Percentiles rank a stretch among this genome's conserved stretches.
Conservation (phyloP, 2,329 filamentous ascomycete genomes). For the Diatrype stigma region DNA sequence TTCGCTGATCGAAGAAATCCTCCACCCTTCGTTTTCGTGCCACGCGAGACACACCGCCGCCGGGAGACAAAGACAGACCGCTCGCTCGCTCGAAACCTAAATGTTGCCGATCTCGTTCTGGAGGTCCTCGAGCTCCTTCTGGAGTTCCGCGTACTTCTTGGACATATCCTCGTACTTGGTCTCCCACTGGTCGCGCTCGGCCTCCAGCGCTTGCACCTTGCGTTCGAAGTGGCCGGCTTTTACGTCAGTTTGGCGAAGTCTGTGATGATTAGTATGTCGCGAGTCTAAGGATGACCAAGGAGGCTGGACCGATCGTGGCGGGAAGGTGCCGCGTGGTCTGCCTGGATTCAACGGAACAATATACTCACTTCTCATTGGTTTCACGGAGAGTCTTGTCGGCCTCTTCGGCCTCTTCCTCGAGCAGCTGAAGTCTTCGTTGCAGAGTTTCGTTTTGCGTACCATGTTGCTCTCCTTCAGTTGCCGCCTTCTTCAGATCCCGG, state of each 20-base stretch:
- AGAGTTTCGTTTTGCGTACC: constrained; percentile 89
- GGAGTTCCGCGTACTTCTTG: constrained; percentile 91
- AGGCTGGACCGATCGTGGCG: no score
- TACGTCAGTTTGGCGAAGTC: constrained; percentile 97
- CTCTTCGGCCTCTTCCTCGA: constrained; percentile 97
- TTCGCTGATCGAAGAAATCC: constrained; percentile 15
- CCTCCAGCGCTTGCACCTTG: constrained; percentile 95
- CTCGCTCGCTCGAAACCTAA: constrained; percentile 38
- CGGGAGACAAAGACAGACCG: background rate
- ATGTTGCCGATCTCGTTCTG: constrained; percentile 90
- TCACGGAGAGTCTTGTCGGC: constrained; percentile 95
- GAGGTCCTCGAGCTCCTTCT: constrained; percentile 65
- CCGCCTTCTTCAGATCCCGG: constrained; percentile 83
- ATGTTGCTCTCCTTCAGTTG: constrained; percentile 76
- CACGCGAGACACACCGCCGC: background rate
- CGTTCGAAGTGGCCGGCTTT: constrained; percentile 99
- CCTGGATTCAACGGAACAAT: background rate
- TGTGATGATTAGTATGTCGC: constrained; percentile 33
- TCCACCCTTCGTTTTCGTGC: constrained; percentile 6
- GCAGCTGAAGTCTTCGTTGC: constrained; percentile 85
- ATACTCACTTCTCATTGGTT: constrained; percentile 92
- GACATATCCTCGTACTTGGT: constrained; percentile 96
- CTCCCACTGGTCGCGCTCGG: constrained; percentile 91
- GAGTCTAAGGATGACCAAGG: background rate
- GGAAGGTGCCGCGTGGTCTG: no score